Evolutionary conservation across 768 basidiomycete genomes (phyloP), one percentile per base, ranked within the genome.

Genomic region (Boletus reticuloceps): DNA sequence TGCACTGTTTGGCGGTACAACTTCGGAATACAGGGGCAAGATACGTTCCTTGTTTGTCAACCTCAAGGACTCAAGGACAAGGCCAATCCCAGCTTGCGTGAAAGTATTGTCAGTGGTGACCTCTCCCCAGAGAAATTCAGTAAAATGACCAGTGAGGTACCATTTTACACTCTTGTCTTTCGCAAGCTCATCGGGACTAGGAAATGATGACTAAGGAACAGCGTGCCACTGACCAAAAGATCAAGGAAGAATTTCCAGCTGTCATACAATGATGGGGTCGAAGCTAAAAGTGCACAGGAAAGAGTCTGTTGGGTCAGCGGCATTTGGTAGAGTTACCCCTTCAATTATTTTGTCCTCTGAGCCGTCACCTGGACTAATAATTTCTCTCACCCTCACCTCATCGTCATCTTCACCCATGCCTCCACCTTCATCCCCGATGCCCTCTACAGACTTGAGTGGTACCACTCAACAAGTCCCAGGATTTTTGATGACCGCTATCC

Each of bases 161-260:
- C 7, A n/a, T 49, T n/a, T 13, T 8, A n/a, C 20, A 17, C 19
- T 53, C 12, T 22, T 45, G 6, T 32, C 17, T 32, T 16, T 29
- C 27, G 3, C 46, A 34, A 6, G 40, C 54, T 46, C 34, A 54
- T 40, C 17, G n/a, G 13, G 42, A 19, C 19, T 46, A 96, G 93
- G 95, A 98, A 64, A 94, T 99, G 91, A 95, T 96, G 14, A 92
- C 92, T 0, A 92, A 93, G 66, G 92, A 95, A 60, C 82, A 93
- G 32, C 89, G 91, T 64, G 86, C 88, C 2, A 87, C 88, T 10
- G 89, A 95, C 63, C 81, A 82, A 55, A 88, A 85, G 67, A 88
- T 98, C 56, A 80, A 84, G 53, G 84, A 88, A 64, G 85, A 90
- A 50, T n/a, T n/a, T n/a, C n/a, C n/a, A n/a, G n/a, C n/a, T n/a